Percentiles rank a stretch among this genome's conserved stretches.
phyloP scores from a whole-genome alignment of 495 filamentous ascomycete genomes.

The Penicillium salamii region DNA sequence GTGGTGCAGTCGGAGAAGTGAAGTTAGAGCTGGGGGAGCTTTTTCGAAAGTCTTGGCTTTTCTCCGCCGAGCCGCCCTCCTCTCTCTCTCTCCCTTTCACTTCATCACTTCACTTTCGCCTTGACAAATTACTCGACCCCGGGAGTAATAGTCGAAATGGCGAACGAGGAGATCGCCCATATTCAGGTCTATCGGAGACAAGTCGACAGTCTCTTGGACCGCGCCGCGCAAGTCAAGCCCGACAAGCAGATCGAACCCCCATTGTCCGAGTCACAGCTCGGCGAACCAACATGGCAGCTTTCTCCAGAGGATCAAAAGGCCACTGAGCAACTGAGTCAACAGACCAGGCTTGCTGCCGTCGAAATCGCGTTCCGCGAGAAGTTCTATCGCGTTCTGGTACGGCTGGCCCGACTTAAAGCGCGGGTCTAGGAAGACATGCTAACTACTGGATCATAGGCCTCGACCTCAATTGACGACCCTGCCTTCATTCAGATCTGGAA shows the following conservation, averaged over 20 bases:
- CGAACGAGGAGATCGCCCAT: slow-evolving; percentile 48
- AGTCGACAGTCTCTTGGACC: slow-evolving; percentile 60
- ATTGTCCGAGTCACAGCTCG: slow-evolving; percentile 54
- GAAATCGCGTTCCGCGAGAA: slow-evolving; percentile 76
- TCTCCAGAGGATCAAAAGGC: slow-evolving; percentile 23
- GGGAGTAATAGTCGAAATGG: slow-evolving; percentile 35
- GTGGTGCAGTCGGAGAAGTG: slow-evolving; percentile 27
- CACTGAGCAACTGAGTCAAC: slow-evolving; percentile 28
- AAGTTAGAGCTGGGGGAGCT: slow-evolving; percentile 25
- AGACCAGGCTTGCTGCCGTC: slow-evolving; percentile 60
- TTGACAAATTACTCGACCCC: neutral
- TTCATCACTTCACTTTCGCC: neutral
- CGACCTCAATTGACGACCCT: slow-evolving; percentile 67
- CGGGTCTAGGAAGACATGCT: neutral
- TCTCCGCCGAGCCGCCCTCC: slow-evolving; percentile 26
- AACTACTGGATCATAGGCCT: slow-evolving; percentile 47
- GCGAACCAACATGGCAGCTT: slow-evolving; percentile 39
- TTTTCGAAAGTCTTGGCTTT: slow-evolving; percentile 29
- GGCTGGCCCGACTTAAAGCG: slow-evolving; percentile 14
- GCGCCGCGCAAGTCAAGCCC: slow-evolving; percentile 63
- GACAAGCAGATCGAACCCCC: slow-evolving; percentile 72
- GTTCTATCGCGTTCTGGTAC: slow-evolving; percentile 73
- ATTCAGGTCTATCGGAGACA: slow-evolving; percentile 54
- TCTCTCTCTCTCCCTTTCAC: neutral
- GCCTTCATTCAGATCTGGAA: slow-evolving; percentile 85